Base-by-base conservation (phyloP, 2,329 filamentous ascomycete species). In the Plenodomus lindquistii region DNA sequence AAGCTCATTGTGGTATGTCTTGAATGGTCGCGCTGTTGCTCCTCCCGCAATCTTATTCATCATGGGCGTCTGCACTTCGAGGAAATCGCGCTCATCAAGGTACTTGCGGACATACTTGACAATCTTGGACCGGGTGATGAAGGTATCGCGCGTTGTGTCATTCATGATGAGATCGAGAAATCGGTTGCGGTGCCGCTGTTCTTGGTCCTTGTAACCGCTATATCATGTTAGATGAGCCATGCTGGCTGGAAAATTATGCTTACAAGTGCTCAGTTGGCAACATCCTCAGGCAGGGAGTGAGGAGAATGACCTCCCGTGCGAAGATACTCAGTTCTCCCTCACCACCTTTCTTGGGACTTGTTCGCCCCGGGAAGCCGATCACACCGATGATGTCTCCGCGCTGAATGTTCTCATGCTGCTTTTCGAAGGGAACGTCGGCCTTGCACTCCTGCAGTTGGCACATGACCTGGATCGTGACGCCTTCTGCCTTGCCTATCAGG, bases 101-200 rank as follows among this genome's bases (percentile, higher is more conserved):
- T 87, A 99, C 43, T 84, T 83, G 60, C 94, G 89, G 60, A 99
- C 88, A 71, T 91, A 97, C 53, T 84, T 85, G 69, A 96, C 85
- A 67, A 97, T 92, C 82, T 90, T 91, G 66, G 90, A 85, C 46
- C 94, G 85, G 34, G 89, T 91, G 65, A 91, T 81, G 73, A 97
- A 89, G 48, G 92, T 88, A 51, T 95, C 83, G 46, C 91, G 85
- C 38, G 88, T 90, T 54, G 81, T 81, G 67, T 96, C 89, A 76
- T 99, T 97, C 87, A 97, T 96, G 75, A 99, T 94, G 63, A 99
- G 80, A 74, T 99, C 94, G 43, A 99, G 85, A 73, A 96, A 96
- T 51, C 93, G 85, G 78, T 96, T 89, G 64, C 95, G 88, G 82
- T 91, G 92, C 52, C 94, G 85, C 75, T 92, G 88, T 76, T 99